Conservation (phyloP, 192 early-diverging fungal species). For the Backusella parvicylindrica region DNA sequence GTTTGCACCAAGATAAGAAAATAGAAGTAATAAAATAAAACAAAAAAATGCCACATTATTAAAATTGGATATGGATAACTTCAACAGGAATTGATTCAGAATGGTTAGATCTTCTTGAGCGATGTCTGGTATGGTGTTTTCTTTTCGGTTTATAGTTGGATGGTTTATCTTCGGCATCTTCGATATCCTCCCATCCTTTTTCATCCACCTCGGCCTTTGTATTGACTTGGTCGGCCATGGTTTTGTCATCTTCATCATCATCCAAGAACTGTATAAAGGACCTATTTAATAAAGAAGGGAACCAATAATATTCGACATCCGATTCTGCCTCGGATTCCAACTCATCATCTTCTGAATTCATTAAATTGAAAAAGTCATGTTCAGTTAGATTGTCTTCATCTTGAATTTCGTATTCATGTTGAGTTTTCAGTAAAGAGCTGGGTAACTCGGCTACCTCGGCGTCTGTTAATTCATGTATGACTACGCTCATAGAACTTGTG, state of each 20-base stretch:
- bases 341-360: neutral
- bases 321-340: neutral
- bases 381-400: constrained; percentile 3
- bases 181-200: neutral
- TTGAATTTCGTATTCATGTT: neutral
- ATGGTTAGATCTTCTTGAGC: neutral
- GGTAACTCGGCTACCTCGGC: neutral
- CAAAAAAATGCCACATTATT: neutral
- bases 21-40: too few species aligned
- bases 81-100: neutral
- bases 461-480: constrained; percentile 1
- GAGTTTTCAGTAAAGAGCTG: neutral
- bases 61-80: neutral
- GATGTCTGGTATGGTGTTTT: neutral
- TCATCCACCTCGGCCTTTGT: neutral
- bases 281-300: constrained; percentile 7
- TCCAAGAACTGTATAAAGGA: constrained; percentile 11
- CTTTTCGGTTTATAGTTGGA: neutral
- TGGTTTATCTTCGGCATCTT: neutral
- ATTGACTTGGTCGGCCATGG: neutral
- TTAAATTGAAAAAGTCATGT: neutral
- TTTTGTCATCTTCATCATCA: neutral
- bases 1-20: too few species aligned
- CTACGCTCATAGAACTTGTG: neutral
- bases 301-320: constrained; percentile 12